Percentiles rank a stretch among this genome's conserved stretches.
Conservation (phyloP, 1,284 basidiomycete genomes). For the Pseudozyma flocculosa region DNA sequence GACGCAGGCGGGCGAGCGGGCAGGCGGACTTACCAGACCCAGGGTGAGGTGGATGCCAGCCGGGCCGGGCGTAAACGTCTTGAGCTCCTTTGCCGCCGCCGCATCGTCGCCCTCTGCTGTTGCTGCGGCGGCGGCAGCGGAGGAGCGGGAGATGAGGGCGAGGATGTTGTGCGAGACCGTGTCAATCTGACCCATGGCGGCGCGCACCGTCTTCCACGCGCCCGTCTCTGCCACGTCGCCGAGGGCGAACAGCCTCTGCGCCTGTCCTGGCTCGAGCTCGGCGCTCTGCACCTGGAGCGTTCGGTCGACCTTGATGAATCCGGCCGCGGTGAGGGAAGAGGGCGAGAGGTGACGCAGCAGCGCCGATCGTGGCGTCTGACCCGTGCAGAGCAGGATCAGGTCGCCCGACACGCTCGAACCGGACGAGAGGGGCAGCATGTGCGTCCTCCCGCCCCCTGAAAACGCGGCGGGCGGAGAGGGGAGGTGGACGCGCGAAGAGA, state of each 20-base stretch:
- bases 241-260: slow-evolving; percentile 10
- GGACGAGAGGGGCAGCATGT: slow-evolving; percentile 16
- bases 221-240: slow-evolving; percentile 32
- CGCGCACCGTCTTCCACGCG: slow-evolving; percentile 27
- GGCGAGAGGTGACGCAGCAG: slow-evolving; percentile 17
- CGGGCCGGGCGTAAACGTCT: slow-evolving; percentile 9
- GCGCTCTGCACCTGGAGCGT: slow-evolving; percentile 20
- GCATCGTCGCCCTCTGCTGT: too few relatives aligned
- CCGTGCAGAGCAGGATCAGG: slow-evolving; percentile 34
- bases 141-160: slow-evolving; percentile 1
- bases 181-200: slow-evolving; percentile 25
- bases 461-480: slow-evolving; percentile 7
- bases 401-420: slow-evolving; percentile 17
- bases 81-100: neutral
- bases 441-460: slow-evolving; percentile 6
- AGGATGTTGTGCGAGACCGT: slow-evolving; percentile 24
- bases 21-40: slow-evolving; percentile 3
- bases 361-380: slow-evolving; percentile 28
- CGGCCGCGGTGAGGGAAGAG: slow-evolving; percentile 7
- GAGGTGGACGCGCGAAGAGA: slow-evolving; percentile 16
- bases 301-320: slow-evolving; percentile 28
- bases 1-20: neutral
- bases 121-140: too few relatives aligned
- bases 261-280: neutral
- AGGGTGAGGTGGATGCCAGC: slow-evolving; percentile 24